Conservation (phyloP, 2,329 filamentous ascomycete species). For the Botrytis galanthina region DNA sequence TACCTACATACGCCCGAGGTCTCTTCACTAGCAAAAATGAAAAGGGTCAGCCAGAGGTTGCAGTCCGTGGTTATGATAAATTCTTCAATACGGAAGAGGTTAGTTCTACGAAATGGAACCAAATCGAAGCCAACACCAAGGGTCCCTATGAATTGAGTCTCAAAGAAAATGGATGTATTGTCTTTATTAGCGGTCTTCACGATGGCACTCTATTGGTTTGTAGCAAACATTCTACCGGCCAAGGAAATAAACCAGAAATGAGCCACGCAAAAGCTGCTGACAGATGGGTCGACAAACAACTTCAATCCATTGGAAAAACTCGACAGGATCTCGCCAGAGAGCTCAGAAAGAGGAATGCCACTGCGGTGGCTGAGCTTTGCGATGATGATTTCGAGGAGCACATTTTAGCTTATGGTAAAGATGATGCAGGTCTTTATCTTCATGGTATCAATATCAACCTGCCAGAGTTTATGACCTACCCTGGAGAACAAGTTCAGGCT, state of each 20-base stretch:
- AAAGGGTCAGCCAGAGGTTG: constrained; percentile 71
- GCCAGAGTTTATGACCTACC: constrained; percentile 86
- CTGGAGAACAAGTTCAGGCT: constrained; percentile 75
- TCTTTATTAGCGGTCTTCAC: constrained; percentile 89
- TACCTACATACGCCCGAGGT: constrained; percentile 90
- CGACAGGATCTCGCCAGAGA: constrained; percentile 74
- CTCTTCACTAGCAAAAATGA: constrained; percentile 80
- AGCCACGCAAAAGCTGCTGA: constrained; percentile 88
- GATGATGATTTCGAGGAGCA: constrained; percentile 97
- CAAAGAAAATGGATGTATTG: constrained; percentile 99
- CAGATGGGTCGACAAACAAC: constrained; percentile 75
- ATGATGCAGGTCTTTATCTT: constrained; percentile 85
- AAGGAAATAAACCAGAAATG: constrained; percentile 57
- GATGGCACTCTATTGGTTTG: constrained; percentile 91
- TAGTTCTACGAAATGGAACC: constrained; percentile 74
- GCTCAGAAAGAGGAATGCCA: constrained; percentile 79
- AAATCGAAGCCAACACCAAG: constrained; percentile 70
- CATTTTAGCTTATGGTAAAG: constrained; percentile 81
- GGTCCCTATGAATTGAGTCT: constrained; percentile 94
- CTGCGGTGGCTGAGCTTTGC: constrained; percentile 92
- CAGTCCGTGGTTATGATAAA: constrained; percentile 91
- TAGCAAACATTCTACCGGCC: constrained; percentile 95
- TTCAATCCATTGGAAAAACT: constrained; percentile 73
- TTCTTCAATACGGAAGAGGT: constrained; percentile 96
- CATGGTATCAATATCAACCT: constrained; percentile 95